Evolutionary conservation across 2,329 filamentous ascomycete species (phyloP).

Genomic region (Capronia coronata): DNA sequence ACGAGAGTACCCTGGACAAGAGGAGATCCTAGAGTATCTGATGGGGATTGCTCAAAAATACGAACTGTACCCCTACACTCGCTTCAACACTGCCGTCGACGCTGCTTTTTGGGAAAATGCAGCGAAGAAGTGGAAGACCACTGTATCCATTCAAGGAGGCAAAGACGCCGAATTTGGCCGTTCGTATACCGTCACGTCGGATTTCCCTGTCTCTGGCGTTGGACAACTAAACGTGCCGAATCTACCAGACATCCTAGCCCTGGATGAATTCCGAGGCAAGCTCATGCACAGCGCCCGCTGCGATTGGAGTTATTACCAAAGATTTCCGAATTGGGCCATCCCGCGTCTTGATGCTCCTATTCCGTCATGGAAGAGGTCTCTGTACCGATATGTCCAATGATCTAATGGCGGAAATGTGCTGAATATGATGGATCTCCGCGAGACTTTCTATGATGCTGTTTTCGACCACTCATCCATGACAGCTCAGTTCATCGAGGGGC

Average conservation of each 20-base stretch:
- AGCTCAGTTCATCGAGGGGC: slow-evolving; percentile 38
- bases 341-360: slow-evolving; percentile 48
- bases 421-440: slow-evolving; percentile 50
- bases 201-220: slow-evolving; percentile 54
- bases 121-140: slow-evolving; percentile 40
- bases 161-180: slow-evolving; percentile 52
- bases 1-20: slow-evolving; percentile 53
- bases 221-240: slow-evolving; percentile 53
- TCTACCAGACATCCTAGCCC: slow-evolving; percentile 31
- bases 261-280: slow-evolving; percentile 31
- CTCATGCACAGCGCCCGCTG: slow-evolving; percentile 32
- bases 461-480: slow-evolving; percentile 37
- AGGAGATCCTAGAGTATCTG: slow-evolving; percentile 53
- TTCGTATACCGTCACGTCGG: slow-evolving; percentile 48
- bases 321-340: slow-evolving; percentile 55
- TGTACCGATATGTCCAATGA: slow-evolving; percentile 46
- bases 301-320: slow-evolving; percentile 53
- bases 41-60: slow-evolving; percentile 32
- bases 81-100: slow-evolving; percentile 53
- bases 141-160: slow-evolving; percentile 41
- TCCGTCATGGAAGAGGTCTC: slow-evolving; percentile 36
- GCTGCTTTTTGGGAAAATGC: slow-evolving; percentile 51
- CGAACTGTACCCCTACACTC: slow-evolving; percentile 49
- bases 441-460: slow-evolving; percentile 44
- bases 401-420: slow-evolving; percentile 47